These are phyloP conservation scores for Cenchrus americanus DNA, from an alignment of 176 grass and related monocot species.

Conservation along the genomic window DNA sequence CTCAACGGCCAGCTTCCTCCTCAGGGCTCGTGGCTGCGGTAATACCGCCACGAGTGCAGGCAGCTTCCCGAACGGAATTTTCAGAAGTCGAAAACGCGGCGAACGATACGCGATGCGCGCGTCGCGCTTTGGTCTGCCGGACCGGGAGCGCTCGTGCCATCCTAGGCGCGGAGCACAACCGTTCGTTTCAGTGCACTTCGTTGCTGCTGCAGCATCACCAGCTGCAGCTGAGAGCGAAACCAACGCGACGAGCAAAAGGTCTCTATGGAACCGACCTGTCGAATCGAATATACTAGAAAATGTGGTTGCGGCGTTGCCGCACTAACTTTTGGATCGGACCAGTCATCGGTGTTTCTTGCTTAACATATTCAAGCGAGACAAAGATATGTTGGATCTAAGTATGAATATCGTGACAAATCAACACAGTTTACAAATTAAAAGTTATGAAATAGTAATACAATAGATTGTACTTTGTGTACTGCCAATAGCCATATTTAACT, in stretches of 20 bases:
- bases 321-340: too few species aligned
- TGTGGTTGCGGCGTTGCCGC: too few species aligned
- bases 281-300: constrained; percentile 15
- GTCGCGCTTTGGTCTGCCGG: too few species aligned
- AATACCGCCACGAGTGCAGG: not conserved
- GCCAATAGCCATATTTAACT: too few species aligned
- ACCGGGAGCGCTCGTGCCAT: not conserved
- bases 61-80: not conserved
- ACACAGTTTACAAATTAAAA: too few species aligned
- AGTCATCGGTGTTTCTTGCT: too few species aligned
- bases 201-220: not conserved
- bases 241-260: not conserved
- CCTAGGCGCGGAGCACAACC: not conserved
- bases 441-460: too few species aligned
- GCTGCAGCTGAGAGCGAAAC: not conserved
- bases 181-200: not conserved
- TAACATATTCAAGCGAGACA: too few species aligned
- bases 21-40: too few species aligned
- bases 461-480: too few species aligned
- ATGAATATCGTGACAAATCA: too few species aligned
- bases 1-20: not conserved
- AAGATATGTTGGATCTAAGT: too few species aligned
- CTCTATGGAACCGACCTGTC: not conserved
- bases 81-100: not conserved
- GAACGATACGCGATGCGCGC: not conserved